Conservation (phyloP, 2,329 filamentous ascomycete species). For the Leptographium lundbergii region DNA sequence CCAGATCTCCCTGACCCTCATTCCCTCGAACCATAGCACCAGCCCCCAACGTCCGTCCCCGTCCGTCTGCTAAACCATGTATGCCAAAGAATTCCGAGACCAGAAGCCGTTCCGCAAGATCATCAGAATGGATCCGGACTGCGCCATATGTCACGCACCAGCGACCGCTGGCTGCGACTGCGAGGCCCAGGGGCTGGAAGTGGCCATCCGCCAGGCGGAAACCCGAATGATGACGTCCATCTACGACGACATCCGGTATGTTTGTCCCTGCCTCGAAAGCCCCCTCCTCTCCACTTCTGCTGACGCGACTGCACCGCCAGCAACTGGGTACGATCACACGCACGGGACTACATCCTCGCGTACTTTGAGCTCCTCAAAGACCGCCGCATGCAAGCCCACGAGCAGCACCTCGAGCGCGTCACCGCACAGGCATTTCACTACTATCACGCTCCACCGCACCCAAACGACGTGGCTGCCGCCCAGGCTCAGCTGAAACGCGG, state of each 20-base stretch:
- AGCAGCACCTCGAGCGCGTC: slow-evolving; percentile 41
- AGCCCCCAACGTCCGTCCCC: neutral
- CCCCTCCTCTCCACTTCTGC: neutral
- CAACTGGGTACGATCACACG: slow-evolving; percentile 50
- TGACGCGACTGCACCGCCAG: slow-evolving; percentile 23
- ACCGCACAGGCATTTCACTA: slow-evolving; percentile 42
- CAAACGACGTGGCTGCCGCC: slow-evolving; percentile 49
- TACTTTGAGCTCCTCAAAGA: slow-evolving; percentile 51
- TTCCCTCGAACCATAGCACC: neutral
- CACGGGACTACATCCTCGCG: slow-evolving; percentile 55
- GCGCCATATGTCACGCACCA: slow-evolving; percentile 52
- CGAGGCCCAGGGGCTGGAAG: slow-evolving; percentile 51
- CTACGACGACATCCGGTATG: slow-evolving; percentile 51
- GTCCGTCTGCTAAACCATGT: slow-evolving; percentile 26
- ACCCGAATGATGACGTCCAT: slow-evolving; percentile 49
- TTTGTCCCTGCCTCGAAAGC: slow-evolving; percentile 9
- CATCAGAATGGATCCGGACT: slow-evolving; percentile 57
- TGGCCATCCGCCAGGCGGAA: slow-evolving; percentile 51
- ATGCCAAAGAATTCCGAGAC: slow-evolving; percentile 30
- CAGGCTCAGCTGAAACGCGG: slow-evolving; percentile 56
- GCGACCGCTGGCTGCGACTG: slow-evolving; percentile 49
- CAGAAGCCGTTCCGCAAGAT: slow-evolving; percentile 29
- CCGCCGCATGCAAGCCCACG: slow-evolving; percentile 45
- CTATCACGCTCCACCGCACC: slow-evolving; percentile 45
- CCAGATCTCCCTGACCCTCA: neutral